A percentile compares a stretch with the other conserved stretches of the same genome.
These are phyloP conservation scores for Lathyrus sativus DNA, from an alignment of 306 rosid species.

Conservation along the genomic window DNA sequence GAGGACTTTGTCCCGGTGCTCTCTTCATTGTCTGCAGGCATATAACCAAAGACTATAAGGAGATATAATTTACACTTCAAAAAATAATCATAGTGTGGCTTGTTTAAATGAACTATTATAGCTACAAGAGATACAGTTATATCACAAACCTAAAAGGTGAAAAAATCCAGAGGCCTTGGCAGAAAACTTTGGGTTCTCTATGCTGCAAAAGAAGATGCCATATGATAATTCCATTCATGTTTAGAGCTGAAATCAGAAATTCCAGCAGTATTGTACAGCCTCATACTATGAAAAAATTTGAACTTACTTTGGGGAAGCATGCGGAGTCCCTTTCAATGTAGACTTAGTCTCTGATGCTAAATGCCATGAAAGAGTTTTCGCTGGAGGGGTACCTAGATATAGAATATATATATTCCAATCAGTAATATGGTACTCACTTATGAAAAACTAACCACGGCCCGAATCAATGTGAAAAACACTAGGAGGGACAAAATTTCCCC, in stretches of 20 bases:
- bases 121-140: slow-evolving; percentile 18
- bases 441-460: slow-evolving; percentile 18
- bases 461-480: slow-evolving; percentile 32
- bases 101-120: slow-evolving; percentile 27
- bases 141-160: slow-evolving; percentile 75
- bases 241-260: slow-evolving; percentile 29
- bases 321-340: slow-evolving; percentile 67
- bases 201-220: slow-evolving; percentile 45
- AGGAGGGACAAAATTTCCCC: slow-evolving; percentile 29
- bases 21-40: slow-evolving; percentile 66
- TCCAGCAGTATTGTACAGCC: slow-evolving; percentile 9
- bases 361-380: slow-evolving; percentile 97
- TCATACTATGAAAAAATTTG: slow-evolving; percentile 1
- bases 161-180: slow-evolving; percentile 66
- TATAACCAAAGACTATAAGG: slow-evolving; percentile 37
- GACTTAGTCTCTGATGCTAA: slow-evolving; percentile 94
- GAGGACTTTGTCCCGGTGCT: slow-evolving; percentile 51
- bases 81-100: slow-evolving; percentile 27
- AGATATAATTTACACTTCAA: slow-evolving; percentile 21
- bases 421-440: slow-evolving; percentile 16
- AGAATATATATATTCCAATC: slow-evolving; percentile 20
- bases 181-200: slow-evolving; percentile 57
- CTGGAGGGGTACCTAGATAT: slow-evolving; percentile 58
- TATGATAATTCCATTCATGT: slow-evolving; percentile 16
- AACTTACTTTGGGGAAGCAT: slow-evolving; percentile 62